Base-by-base conservation (phyloP, 2,329 filamentous ascomycete genomes). In the Lecanosticta acicola region DNA sequence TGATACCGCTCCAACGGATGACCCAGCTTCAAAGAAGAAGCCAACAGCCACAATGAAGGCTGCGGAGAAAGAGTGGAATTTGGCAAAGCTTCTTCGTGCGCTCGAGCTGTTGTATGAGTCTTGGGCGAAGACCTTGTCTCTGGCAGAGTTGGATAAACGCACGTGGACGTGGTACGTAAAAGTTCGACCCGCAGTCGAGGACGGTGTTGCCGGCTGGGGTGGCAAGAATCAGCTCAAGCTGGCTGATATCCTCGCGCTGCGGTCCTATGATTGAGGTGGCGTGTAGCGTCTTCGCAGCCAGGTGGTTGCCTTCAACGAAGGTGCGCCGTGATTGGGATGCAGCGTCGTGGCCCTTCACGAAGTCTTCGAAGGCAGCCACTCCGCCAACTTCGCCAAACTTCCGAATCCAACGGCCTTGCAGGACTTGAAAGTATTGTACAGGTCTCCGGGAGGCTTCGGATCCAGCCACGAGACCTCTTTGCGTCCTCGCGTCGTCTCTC, bases 161-260 rank as follows among this genome's bases (percentile, higher is more conserved):
- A 85, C 87, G 14, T 94, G 87, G 86, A 71, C 71, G 9, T 94
- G 88, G 88, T 94, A 94, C 66, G 72, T 84, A 1, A 75, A 78
- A 17, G 80, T 90, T 16, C 73, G 89, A 51, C 88, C 88, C 1
- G 82, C 87, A 16, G 84, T 94, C 2, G 81, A 85, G 48, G 68
- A 74, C 46, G 89, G 88, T 0, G 78, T 79, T 39, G 78, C 80
- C 16, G 88, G 89, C 1, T 94, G 88, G 88, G 88, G 88, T 20
- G 85, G 84, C 10, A 93, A 91, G 65, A 87, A 85, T 1, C 69
- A 72, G 43, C 71, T 94, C 20, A 80, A 73, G 55, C 63, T 94
- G 29, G 69, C 70, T 11, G 79, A 80, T 54, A 86, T 94, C 33
- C 63, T 90, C 53, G 73, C 74, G 7, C 59, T 87, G 51, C 73